A percentile compares a stretch with the other conserved stretches of the same genome.
Evolutionary conservation across 495 filamentous ascomycete species (phyloP).

Genomic region (Xylaria curta): DNA sequence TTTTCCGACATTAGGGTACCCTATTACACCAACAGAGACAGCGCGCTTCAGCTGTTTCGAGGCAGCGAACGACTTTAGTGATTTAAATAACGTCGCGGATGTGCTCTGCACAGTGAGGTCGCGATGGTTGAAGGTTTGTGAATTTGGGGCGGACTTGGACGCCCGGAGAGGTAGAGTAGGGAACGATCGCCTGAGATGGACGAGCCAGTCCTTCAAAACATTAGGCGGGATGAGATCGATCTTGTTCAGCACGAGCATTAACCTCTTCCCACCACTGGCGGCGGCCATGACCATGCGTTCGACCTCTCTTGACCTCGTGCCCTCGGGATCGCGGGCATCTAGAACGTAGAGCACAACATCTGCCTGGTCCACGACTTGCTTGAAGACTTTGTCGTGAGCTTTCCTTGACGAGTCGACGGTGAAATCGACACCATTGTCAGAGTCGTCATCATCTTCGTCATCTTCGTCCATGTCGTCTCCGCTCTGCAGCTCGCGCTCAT

Average conservation of each 20-base stretch:
- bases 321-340: conserved; percentile 90
- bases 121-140: conserved; percentile 91
- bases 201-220: conserved; percentile 83
- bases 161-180: conserved; percentile 92
- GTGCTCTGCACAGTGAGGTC: conserved; percentile 86
- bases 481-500: conserved; percentile 67
- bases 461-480: conserved; percentile 66
- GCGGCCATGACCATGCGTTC: conserved; percentile 89
- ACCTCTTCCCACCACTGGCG: conserved; percentile 79
- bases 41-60: conserved; percentile 84
- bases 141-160: conserved; percentile 80
- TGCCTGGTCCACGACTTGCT: conserved; percentile 85
- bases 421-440: conserved; percentile 56
- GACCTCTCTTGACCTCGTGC: conserved; percentile 87
- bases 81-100: conserved; percentile 83
- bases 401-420: conserved; percentile 66
- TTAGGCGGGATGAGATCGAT: conserved; percentile 87
- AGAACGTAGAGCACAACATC: conserved; percentile 95
- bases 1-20: conserved; percentile 97
- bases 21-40: conserved; percentile 90
- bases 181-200: conserved; percentile 86
- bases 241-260: conserved; percentile 96
- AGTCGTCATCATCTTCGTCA: conserved; percentile 59
- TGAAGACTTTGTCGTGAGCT: conserved; percentile 95
- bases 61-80: conserved; percentile 89